phyloP scores from a whole-genome alignment of 208 protist species.

The Acanthamoeba rhysodes region DNA sequence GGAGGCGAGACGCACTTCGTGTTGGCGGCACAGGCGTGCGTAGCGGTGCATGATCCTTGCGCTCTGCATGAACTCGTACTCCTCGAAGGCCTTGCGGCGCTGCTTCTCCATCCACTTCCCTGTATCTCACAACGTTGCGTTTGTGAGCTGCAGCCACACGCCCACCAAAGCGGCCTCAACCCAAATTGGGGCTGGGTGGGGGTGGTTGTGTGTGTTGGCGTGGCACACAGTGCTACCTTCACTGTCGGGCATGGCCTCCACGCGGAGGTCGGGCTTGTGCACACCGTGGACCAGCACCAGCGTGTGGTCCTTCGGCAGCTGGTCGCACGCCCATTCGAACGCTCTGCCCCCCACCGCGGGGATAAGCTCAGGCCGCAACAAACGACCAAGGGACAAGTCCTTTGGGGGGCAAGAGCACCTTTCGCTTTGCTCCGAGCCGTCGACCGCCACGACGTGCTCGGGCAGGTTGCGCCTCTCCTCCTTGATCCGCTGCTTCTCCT shows the following conservation, averaged over 20 bases:
- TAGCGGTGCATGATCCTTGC: constrained; percentile 25
- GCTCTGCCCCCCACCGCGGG: not conserved
- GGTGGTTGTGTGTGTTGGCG: not conserved
- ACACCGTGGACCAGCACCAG: constrained; percentile 53
- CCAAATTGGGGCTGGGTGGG: no score
- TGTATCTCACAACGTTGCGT: not conserved
- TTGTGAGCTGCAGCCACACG: no score
- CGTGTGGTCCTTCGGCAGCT: constrained; percentile 31
- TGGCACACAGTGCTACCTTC: not conserved
- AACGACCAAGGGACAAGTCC: no score
- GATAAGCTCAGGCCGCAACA: not conserved
- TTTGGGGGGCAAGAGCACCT: no score
- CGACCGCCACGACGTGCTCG: constrained; percentile 43
- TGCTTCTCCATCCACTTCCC: constrained; percentile 36
- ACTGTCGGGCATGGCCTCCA: not conserved
- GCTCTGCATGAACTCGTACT: constrained; percentile 58
- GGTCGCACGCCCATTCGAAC: constrained; percentile 49
- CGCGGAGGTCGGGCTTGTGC: constrained; percentile 16
- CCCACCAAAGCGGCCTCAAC: no score
- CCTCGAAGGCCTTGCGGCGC: constrained; percentile 41
- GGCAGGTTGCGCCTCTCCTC: not conserved
- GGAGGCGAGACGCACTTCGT: not conserved
- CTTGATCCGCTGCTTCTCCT: not conserved
- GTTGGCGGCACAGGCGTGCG: not conserved
- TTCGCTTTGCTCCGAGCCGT: constrained; percentile 27